Evolutionary conservation across 2,329 filamentous ascomycete genomes (phyloP), one percentile per base, ranked within the genome.

Genomic region (Phaeophleospora eucalypticola): DNA sequence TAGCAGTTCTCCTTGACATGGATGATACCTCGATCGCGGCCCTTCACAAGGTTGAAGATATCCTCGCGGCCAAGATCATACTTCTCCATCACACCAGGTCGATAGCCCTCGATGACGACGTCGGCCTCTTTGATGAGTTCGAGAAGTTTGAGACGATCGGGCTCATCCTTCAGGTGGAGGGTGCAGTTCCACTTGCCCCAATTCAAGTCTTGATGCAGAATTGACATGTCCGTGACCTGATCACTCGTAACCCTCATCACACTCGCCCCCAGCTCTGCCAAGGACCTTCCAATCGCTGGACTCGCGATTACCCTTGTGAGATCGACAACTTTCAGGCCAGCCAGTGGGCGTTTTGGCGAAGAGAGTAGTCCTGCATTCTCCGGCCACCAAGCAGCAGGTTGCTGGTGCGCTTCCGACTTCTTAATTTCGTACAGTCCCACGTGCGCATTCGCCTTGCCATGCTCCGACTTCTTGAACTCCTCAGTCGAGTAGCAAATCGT

Each of bases 251-350:
- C 74, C 58, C 87, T 86, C 54, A 89, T 74, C 0, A 89, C 84
- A 43, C 83, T 78, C 6, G 86, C 86, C 2, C 86, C 86, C 60
- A 88, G 84, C 52, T 87, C 85, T n/a, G 82, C 84, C 0, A 89
- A 74, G 1, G 82, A 82, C 21, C 84, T 79, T 2, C 81, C 81
- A 54, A 89, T 82, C 3, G 82, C 80, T n/a, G 85, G 85, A 0
- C 84, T 85, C 3, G 86, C 86, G 53, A 89, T 87, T 58, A 89
- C 82, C 34, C 85, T 81, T 60, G 84, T 86, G 21, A 89, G 69
- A 61, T 90, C 86, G 4, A 89, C 74, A 4, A 89, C 84, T 54
- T 83, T 84, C 63, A 89, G 74, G 0, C 85, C 85, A 4, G 60
- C 73, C 49, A 70, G 81, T 57, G 57, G 64, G 36, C 68, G 37